Conservation (phyloP, 169 alveolate genomes). For the Cryptosporidium canis region DNA sequence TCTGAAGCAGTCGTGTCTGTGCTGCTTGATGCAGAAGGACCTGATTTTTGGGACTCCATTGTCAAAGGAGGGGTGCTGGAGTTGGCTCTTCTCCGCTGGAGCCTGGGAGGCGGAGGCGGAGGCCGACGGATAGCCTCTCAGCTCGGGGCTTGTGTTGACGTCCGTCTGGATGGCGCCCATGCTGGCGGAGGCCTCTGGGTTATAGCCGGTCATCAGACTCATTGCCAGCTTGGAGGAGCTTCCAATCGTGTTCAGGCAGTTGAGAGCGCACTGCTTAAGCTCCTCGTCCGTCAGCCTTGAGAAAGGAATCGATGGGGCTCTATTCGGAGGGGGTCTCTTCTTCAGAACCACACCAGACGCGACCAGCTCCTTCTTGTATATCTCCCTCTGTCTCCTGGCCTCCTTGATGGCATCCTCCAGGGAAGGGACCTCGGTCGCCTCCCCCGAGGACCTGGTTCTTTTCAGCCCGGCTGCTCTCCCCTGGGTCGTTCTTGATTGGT, state of each 20-base stretch:
- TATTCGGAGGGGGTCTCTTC: conserved; percentile 61
- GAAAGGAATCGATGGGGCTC: conserved; percentile 32
- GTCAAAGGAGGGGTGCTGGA: background rate
- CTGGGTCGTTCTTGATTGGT: background rate
- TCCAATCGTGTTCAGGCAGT: conserved; percentile 12
- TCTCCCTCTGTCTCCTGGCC: conserved; percentile 60
- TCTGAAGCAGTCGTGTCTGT: conserved; percentile 59
- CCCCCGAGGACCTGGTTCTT: conserved; percentile 68
- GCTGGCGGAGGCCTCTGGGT: no score
- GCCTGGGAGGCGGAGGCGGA: background rate
- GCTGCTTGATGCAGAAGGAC: conserved; percentile 47
- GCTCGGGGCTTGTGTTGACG: no score
- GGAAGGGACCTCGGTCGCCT: conserved; percentile 49
- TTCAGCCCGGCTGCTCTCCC: background rate
- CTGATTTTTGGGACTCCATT: background rate
- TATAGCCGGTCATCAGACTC: background rate
- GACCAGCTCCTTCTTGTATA: conserved; percentile 31
- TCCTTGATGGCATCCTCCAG: conserved; percentile 65
- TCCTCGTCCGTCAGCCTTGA: conserved; percentile 19
- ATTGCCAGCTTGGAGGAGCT: conserved; percentile 17
- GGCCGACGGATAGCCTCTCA: no score
- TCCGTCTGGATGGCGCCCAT: no score
- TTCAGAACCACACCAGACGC: conserved; percentile 43
- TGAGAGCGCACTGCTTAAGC: conserved; percentile 38
- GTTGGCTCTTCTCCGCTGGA: background rate